phyloP scores from a whole-genome alignment of 2,329 filamentous ascomycete genomes.

The Paecilomyces niveus region DNA sequence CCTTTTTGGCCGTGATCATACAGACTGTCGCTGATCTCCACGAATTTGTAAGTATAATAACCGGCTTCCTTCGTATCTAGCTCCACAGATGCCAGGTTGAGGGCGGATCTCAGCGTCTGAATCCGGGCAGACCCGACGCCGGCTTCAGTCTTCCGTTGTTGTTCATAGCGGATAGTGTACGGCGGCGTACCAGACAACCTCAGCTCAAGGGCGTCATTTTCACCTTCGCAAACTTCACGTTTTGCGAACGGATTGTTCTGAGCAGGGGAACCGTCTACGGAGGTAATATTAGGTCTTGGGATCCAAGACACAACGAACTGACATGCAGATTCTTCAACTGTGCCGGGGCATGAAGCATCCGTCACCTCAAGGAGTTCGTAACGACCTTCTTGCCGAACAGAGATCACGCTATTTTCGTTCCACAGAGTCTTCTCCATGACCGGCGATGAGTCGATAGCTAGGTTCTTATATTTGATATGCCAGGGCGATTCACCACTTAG shows the following conservation, averaged over 20 bases:
- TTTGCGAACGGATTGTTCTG: slow-evolving; percentile 58
- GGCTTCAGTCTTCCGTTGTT: slow-evolving; percentile 62
- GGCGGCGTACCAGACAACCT: slow-evolving; percentile 73
- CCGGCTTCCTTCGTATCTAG: slow-evolving; percentile 84
- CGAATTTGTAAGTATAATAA: slow-evolving; percentile 78
- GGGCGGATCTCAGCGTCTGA: slow-evolving; percentile 68
- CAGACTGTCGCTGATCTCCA: slow-evolving; percentile 72
- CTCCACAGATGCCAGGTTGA: slow-evolving; percentile 68
- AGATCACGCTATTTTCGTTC: slow-evolving; percentile 61
- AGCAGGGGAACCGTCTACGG: slow-evolving; percentile 44
- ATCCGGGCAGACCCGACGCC: slow-evolving; percentile 59
- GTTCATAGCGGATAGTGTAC: slow-evolving; percentile 74
- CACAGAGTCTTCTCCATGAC: slow-evolving; percentile 43
- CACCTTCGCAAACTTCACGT: slow-evolving; percentile 84
- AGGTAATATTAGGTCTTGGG: slow-evolving; percentile 65
- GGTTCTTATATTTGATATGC: slow-evolving; percentile 68
- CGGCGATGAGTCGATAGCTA: slow-evolving; percentile 45
- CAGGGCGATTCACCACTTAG: slow-evolving; percentile 82
- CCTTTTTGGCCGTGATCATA: slow-evolving; percentile 67
- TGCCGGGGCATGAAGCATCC: slow-evolving; percentile 76
- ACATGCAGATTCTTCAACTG: slow-evolving; percentile 65
- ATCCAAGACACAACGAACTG: slow-evolving; percentile 81
- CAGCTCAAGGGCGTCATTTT: slow-evolving; percentile 83
- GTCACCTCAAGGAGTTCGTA: slow-evolving; percentile 74
- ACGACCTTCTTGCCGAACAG: slow-evolving; percentile 59